Base-by-base conservation (phyloP, 2,329 filamentous ascomycete genomes). In the Rhexocercosporidium sp. region DNA sequence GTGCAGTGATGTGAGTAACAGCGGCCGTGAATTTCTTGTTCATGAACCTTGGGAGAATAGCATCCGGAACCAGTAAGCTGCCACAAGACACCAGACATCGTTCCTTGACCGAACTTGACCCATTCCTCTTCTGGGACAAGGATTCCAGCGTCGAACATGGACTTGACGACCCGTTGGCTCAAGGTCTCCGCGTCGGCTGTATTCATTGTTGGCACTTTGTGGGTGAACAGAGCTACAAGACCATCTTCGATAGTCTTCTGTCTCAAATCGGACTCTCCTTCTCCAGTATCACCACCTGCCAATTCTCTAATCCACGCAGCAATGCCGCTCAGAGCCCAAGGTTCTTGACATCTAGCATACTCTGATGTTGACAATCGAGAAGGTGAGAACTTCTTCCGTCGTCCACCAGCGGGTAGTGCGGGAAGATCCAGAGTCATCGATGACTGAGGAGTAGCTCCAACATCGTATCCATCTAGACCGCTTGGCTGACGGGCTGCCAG, bases 201-300 rank as follows among this genome's bases (percentile, higher is more conserved):
- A 74, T 99, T 98, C 93, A 99, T 97, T 0, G 94, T 99, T 0
- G 96, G 94, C 0, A 99, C 94, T 79, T 97, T 98, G 80, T 92
- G 88, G 1, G 93, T 97, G 78, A 99, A 98, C 7, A 99, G 83
- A 34, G 90, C 92, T 49, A 97, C 90, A 49, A 99, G 84, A 2
- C 93, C 94, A 72, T 98, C 94, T 66, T 93, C 90, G 61, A 99
- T 89, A 1, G 92, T 90, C 75, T 93, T 92, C 76, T 92, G 88
- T 77, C 92, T 94, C 56, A 99, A 82, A 78, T 99, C 94, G 12
- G 90, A 89, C 76, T 97, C 95, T 46, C 95, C 94, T 73, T 97
- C 94, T 12, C 76, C 76, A 29, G 74, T 75, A 5, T 78, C 76
- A 44, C 77, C 77, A 39, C 76, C 76, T 18, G 93, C 93, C 87